These are phyloP conservation scores for Trifolium fragiferum DNA, from an alignment of 306 rosid genomes.

Conservation along the genomic window DNA sequence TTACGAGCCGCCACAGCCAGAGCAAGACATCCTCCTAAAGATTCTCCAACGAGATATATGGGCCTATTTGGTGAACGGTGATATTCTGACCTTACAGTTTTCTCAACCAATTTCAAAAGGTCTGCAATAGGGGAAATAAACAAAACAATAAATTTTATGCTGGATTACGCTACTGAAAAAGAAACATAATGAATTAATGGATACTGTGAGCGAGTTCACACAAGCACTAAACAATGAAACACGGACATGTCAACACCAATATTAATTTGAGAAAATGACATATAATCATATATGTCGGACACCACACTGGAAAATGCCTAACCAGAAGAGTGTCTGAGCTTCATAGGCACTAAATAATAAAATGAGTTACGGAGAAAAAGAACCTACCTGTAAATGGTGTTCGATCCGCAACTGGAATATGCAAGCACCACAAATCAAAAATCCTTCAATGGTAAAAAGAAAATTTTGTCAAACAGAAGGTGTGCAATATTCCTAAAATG, in stretches of 20 bases:
- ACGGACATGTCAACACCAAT: no score
- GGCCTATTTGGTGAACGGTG: conserved; percentile 68
- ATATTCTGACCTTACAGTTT: conserved; percentile 61
- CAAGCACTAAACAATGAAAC: background rate
- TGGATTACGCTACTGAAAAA: conserved; percentile 1
- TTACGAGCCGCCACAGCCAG: conserved; percentile 81
- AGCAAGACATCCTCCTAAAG: conserved; percentile 88
- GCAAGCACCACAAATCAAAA: conserved; percentile 89
- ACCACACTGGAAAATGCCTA: no score
- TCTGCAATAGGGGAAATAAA: conserved; percentile 51
- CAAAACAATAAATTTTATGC: conserved; percentile 27
- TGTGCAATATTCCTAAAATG: background rate
- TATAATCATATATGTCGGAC: no score
- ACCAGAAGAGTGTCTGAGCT: no score
- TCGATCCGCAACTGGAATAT: conserved; percentile 79
- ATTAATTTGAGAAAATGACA: no score
- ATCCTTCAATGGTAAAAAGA: conserved; percentile 50
- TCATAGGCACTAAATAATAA: background rate
- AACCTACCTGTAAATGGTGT: conserved; percentile 85
- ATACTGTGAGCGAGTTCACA: background rate
- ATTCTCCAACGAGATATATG: conserved; percentile 85
- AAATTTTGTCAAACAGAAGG: background rate
- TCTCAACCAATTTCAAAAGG: conserved; percentile 74
- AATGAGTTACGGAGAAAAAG: conserved; percentile 4
- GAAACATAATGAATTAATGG: conserved; percentile 5